phyloP scores from a whole-genome alignment of 2,329 filamentous ascomycete genomes.

The Neospermospora avenae region DNA sequence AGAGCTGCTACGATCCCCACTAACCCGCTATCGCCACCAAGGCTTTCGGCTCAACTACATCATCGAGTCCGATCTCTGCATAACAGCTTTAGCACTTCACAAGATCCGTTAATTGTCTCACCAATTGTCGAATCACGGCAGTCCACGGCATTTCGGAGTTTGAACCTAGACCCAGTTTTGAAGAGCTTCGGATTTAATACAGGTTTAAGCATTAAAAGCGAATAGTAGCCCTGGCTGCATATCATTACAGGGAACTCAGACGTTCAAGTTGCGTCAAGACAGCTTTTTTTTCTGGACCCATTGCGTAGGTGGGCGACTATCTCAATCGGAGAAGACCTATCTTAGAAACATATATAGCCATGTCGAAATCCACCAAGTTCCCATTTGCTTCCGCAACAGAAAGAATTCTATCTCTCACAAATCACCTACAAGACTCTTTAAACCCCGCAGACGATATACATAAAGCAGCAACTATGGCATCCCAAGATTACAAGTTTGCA shows the following conservation, averaged over 20 bases:
- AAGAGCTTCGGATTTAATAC: slow-evolving; percentile 17
- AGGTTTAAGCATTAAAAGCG: slow-evolving; percentile 3
- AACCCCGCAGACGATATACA: slow-evolving; percentile 22
- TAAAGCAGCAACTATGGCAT: slow-evolving; percentile 30
- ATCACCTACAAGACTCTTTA: slow-evolving; percentile 27
- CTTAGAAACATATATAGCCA: slow-evolving; percentile 12
- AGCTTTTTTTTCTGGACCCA: slow-evolving; percentile 3
- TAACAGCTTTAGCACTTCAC: neutral
- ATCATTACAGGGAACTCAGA: slow-evolving; percentile 3
- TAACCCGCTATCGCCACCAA: neutral
- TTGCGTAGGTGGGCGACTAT: slow-evolving; percentile 14
- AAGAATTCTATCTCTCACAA: slow-evolving; percentile 25
- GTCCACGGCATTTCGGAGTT: neutral
- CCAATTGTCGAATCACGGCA: neutral
- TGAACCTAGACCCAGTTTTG: neutral
- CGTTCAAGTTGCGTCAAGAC: slow-evolving; percentile 2
- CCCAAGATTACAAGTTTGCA: slow-evolving; percentile 33
- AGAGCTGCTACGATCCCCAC: neutral
- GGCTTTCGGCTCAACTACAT: slow-evolving; percentile 3
- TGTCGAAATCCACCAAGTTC: slow-evolving; percentile 23
- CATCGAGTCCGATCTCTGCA: neutral
- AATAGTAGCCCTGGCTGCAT: slow-evolving; percentile 9
- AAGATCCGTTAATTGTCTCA: neutral
- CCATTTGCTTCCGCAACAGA: slow-evolving; percentile 23
- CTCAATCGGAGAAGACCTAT: slow-evolving; percentile 1